Percentiles rank a stretch among this genome's conserved stretches.
Evolutionary conservation across 2,329 filamentous ascomycete genomes (phyloP).

Genomic region (Trichophyton mentagrophytes): DNA sequence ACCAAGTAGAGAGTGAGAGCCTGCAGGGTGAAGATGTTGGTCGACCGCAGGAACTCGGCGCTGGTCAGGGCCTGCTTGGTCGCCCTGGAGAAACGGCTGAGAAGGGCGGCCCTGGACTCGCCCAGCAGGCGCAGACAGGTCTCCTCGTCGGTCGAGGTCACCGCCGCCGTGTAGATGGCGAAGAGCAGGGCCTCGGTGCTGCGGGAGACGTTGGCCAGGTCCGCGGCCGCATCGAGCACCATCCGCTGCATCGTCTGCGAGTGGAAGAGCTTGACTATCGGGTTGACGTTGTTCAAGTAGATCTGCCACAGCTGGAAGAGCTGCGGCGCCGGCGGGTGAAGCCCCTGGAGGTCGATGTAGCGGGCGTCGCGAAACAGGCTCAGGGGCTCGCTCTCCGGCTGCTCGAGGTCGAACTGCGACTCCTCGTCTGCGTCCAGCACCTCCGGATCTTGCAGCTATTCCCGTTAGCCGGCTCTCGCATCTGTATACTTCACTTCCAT

Average conservation of each 20-base stretch:
- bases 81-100: conserved; percentile 43
- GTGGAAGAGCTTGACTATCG: conserved; percentile 44
- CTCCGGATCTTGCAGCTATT: background rate
- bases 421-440: background rate
- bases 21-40: conserved; percentile 36
- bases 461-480: background rate
- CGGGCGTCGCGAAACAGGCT: background rate
- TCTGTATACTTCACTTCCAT: background rate
- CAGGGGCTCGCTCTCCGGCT: background rate
- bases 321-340: conserved; percentile 7
- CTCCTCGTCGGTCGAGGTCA: conserved; percentile 36
- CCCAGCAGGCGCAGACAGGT: conserved; percentile 23
- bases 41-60: conserved; percentile 30
- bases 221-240: conserved; percentile 34
- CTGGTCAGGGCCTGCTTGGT: conserved; percentile 45
- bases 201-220: conserved; percentile 34
- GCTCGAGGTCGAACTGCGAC: background rate
- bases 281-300: conserved; percentile 34
- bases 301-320: conserved; percentile 14
- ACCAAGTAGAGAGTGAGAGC: conserved; percentile 48
- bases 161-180: conserved; percentile 44
- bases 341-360: background rate
- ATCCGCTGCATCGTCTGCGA: conserved; percentile 38
- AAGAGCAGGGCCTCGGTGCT: conserved; percentile 44
- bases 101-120: conserved; percentile 24